Base-by-base conservation (phyloP, 2,329 filamentous ascomycete species). In the Hypocreales sp. region DNA sequence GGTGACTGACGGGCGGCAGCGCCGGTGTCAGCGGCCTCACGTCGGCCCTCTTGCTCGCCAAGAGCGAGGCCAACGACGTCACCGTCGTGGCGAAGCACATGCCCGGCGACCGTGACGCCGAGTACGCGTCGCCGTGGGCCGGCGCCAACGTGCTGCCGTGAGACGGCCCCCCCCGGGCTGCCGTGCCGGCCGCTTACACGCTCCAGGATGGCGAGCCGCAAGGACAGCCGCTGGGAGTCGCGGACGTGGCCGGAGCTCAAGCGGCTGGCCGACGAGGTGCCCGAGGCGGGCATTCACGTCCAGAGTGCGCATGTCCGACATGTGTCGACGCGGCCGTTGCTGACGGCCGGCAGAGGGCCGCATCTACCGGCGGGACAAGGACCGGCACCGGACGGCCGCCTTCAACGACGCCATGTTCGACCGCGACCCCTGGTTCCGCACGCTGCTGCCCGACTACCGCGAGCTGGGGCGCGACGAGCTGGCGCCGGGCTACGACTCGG, bases 71-170 rank as follows among this genome's bases (percentile, higher is more conserved):
- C 20, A 60, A 64, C 35, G 45, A 37, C 12, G 48, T 92, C 36
- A 84, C 79, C 0, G 60, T 92, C 20, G 60, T 83, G 18, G 78
- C 82, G 5, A 92, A 87, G 45, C 79, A 92, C 47, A 90, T 93
- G 78, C 86, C 86, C 0, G 86, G 86, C 20, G 86, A 94, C 56
- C 90, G 87, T 51, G 79, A 87, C 38, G 77, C 86, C 39, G 79
- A 92, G 59, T 94, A 93, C 49, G 76, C 81, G 1, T 92, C 81
- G 5, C 83, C 82, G 1, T 92, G 81, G 79, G 83, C 83, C 4
- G 83, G 83, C 10, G 83, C 82, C 35, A 87, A 90, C 45, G 75
- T 73, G 43, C 50, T 78, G 33, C 82, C 79, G 74, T 80, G 42
- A 35, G 73, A 60, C 15, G n/a, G 9, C 10, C 18, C 13, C 10